phyloP scores from a whole-genome alignment of 2,329 filamentous ascomycete genomes.

The Seiridium unicorne region DNA sequence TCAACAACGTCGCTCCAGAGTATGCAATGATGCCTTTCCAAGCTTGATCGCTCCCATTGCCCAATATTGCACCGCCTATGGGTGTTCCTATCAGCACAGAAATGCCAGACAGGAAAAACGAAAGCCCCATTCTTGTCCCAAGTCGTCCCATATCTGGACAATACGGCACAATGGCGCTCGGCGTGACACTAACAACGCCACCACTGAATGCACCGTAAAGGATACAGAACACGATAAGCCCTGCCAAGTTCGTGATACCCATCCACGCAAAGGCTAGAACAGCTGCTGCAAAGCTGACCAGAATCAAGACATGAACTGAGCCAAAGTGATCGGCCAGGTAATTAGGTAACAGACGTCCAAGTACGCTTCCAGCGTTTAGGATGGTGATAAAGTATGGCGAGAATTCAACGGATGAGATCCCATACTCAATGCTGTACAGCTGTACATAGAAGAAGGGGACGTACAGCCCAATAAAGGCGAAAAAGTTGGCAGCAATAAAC shows the following conservation, averaged over 20 bases:
- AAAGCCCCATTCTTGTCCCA: conserved; percentile 42
- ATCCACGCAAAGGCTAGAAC: conserved; percentile 30
- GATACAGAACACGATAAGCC: conserved; percentile 26
- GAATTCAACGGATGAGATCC: conserved; percentile 9
- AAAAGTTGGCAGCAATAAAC: conserved; percentile 22
- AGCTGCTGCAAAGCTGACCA: conserved; percentile 22
- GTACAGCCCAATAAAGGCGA: conserved; percentile 33
- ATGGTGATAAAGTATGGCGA: conserved; percentile 31
- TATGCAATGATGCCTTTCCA: conserved; percentile 33
- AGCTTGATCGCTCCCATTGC: conserved; percentile 18
- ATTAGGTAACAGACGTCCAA: conserved; percentile 34
- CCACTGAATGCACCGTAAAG: conserved; percentile 35
- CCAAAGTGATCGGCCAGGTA: conserved; percentile 30
- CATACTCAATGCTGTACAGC: conserved; percentile 15
- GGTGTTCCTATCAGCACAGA: conserved; percentile 49
- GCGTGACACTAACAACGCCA: conserved; percentile 31
- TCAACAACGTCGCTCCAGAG: conserved; percentile 24
- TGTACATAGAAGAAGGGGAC: conserved; percentile 34
- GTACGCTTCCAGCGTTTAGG: conserved; percentile 33
- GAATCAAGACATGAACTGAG: conserved; percentile 26
- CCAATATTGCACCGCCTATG: conserved; percentile 48
- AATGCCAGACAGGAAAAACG: conserved; percentile 36
- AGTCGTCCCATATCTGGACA: conserved; percentile 21
- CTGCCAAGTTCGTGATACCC: conserved; percentile 19
- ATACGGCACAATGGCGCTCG: conserved; percentile 22